Percentiles rank a stretch among this genome's conserved stretches.
Evolutionary conservation across 1,139 yeast genomes (phyloP).

Genomic region (Wickerhamomyces sp.): DNA sequence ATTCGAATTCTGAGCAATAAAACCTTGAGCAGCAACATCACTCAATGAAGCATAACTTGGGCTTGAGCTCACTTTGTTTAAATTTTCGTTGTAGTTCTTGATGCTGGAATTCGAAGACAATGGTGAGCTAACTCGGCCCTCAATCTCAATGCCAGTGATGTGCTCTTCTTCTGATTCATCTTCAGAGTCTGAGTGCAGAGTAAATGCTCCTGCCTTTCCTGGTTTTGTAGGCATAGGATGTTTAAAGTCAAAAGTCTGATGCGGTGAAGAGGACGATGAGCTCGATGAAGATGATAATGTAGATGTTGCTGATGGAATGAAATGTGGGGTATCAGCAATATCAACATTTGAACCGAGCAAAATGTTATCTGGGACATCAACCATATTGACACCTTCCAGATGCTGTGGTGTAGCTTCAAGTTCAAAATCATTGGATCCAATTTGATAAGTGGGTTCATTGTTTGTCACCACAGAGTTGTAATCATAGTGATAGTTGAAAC

Average conservation of each 20-base stretch:
- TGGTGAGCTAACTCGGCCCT: background rate
- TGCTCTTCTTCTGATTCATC: slow-evolving; percentile 17
- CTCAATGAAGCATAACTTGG: slow-evolving; percentile 35
- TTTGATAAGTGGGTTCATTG: slow-evolving; percentile 34
- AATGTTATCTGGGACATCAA: slow-evolving; percentile 37
- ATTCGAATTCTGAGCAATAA: slow-evolving; percentile 25
- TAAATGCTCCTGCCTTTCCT: slow-evolving; percentile 19
- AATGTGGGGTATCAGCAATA: slow-evolving; percentile 8
- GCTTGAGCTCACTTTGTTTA: slow-evolving; percentile 20
- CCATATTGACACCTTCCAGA: slow-evolving; percentile 29
- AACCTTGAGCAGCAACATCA: slow-evolving; percentile 45
- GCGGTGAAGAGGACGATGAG: background rate
- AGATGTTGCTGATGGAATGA: slow-evolving; percentile 1
- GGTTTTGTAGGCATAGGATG: background rate
- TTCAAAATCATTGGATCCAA: slow-evolving; percentile 21
- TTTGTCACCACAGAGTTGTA: slow-evolving; percentile 76
- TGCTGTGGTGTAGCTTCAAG: slow-evolving; percentile 20
- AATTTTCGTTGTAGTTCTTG: slow-evolving; percentile 9
- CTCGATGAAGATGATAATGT: background rate
- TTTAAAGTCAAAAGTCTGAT: background rate
- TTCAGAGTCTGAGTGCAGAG: slow-evolving; percentile 33
- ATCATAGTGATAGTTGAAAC: slow-evolving; percentile 82
- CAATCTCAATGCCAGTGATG: background rate
- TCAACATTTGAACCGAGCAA: slow-evolving; percentile 22
- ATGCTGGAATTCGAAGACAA: slow-evolving; percentile 3